Evolutionary conservation across 2,329 filamentous ascomycete species (phyloP), one percentile per base, ranked within the genome.

Genomic region (Pezicula neosporulosa): DNA sequence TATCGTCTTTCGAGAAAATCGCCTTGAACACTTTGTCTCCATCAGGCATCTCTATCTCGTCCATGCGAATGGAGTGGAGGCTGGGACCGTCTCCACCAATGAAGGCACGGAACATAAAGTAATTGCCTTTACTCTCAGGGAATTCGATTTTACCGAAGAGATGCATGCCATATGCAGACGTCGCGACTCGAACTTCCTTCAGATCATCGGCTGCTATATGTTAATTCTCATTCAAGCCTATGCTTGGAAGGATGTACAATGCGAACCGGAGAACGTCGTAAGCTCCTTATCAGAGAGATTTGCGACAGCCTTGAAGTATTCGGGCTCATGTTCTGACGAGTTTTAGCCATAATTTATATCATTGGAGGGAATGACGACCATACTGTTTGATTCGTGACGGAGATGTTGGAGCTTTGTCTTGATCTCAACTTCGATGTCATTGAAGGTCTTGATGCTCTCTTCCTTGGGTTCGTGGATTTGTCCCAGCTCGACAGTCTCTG

Each of bases 401-500:
- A 73, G 68, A 57, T 77, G 76, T 33, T 79, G 68, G 41, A 82
- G 71, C 50, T 68, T 63, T 58, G 71, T 73, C 69, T 79, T 80
- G 38, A 82, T 67, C n/a, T 80, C 76, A 8, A 66, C 65, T 55
- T 77, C 68, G 49, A 81, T 66, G 48, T 77, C 69, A 38, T 69
- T 62, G 65, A 80, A 81, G 27, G 71, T 73, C 49, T 70, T 69
- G 60, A 81, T 70, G 8, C 77, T 73, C 48, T 80, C 77, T 52
- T 76, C 72, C 61, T 82, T 79, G 43, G 72, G 63, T 33, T 70
- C 63, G 47, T 65, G 63, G 15, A 54, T 37, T 18, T 51, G 51
- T 6, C 76, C 72, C 36, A 82, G 67, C 19, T 78, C 66, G 46
- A 77, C 75, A 8, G 78, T 82, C n/a, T 80, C 77, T 45, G 71